A percentile compares a stretch with the other conserved stretches of the same genome.
phyloP scores from a whole-genome alignment of 768 basidiomycete genomes.

The Russula vinacea region DNA sequence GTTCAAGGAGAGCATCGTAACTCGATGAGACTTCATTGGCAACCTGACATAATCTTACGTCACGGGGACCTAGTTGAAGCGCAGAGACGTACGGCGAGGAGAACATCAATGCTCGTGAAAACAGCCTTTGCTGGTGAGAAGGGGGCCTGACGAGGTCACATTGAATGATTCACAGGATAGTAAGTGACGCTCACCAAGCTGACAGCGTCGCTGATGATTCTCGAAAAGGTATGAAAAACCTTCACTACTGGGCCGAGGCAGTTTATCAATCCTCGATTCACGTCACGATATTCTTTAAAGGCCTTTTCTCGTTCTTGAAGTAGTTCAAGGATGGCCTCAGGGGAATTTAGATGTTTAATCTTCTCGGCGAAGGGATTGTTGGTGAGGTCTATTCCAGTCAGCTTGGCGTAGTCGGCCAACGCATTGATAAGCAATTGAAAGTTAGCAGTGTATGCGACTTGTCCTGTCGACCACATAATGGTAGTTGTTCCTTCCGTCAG shows the following conservation, averaged over 20 bases:
- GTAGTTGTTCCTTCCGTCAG: not conserved
- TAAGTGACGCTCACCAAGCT: not conserved
- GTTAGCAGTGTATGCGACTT: not conserved
- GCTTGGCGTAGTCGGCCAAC: not conserved
- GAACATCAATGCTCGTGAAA: not conserved
- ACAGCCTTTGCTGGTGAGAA: constrained; percentile 1
- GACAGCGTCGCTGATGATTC: not conserved
- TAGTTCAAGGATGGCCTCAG: not conserved
- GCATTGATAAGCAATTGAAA: not conserved
- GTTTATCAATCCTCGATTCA: not conserved
- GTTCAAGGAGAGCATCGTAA: constrained; percentile 5
- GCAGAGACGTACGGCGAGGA: not conserved
- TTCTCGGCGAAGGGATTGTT: not conserved
- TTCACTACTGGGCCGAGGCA: not conserved
- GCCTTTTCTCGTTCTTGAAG: not conserved
- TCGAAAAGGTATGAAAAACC: not conserved
- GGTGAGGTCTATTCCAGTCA: not conserved
- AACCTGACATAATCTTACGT: not conserved
- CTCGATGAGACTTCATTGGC: not conserved
- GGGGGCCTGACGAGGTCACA: not conserved
- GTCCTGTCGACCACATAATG: not conserved
- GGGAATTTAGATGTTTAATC: not conserved
- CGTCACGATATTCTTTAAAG: constrained; percentile 7
- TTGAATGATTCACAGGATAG: too few species aligned
- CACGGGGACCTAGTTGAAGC: too few species aligned